These are phyloP conservation scores for Alternaria solani DNA, from an alignment of 2,329 filamentous ascomycete genomes.

Conservation along the genomic window DNA sequence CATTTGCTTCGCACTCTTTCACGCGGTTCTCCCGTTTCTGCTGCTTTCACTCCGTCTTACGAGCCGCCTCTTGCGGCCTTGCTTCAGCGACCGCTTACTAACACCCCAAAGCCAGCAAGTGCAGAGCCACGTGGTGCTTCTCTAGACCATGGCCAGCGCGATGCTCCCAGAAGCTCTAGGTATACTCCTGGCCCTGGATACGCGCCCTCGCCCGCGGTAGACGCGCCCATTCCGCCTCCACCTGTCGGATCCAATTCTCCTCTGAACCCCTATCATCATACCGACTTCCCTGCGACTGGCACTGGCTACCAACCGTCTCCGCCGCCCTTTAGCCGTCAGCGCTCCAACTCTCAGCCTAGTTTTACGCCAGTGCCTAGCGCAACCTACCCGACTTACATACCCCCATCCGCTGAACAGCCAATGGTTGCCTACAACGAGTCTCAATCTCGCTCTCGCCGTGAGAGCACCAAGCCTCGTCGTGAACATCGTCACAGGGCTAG, in stretches of 20 bases:
- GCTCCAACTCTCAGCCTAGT: constrained; percentile 47
- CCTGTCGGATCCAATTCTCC: constrained; percentile 31
- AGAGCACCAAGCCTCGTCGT: constrained; percentile 38
- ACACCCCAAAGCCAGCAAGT: constrained; percentile 40
- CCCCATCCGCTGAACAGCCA: constrained; percentile 28
- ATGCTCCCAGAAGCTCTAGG: constrained; percentile 31
- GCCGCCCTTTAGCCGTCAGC: constrained; percentile 46
- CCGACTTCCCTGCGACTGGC: constrained; percentile 35
- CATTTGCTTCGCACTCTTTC: constrained; percentile 31
- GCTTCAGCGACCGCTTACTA: constrained; percentile 43
- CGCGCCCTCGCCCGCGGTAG: constrained; percentile 37
- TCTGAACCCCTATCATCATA: constrained; percentile 44
- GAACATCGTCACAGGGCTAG: constrained; percentile 44
- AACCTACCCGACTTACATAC: constrained; percentile 26
- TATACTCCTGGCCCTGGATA: constrained; percentile 47
- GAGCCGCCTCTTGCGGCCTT: constrained; percentile 48
- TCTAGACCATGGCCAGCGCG: constrained; percentile 14
- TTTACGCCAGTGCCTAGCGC: constrained; percentile 25
- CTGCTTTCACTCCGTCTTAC: constrained; percentile 45
- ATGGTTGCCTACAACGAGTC: constrained; percentile 31
- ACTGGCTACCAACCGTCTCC: constrained; percentile 38
- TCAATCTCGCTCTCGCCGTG: constrained; percentile 37
- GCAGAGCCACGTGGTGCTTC: constrained; percentile 10
- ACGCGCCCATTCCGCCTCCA: constrained; percentile 32
- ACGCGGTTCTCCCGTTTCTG: constrained; percentile 41